Conservation (phyloP, 2,329 filamentous ascomycete genomes). For the Stromatinia cepivora region DNA sequence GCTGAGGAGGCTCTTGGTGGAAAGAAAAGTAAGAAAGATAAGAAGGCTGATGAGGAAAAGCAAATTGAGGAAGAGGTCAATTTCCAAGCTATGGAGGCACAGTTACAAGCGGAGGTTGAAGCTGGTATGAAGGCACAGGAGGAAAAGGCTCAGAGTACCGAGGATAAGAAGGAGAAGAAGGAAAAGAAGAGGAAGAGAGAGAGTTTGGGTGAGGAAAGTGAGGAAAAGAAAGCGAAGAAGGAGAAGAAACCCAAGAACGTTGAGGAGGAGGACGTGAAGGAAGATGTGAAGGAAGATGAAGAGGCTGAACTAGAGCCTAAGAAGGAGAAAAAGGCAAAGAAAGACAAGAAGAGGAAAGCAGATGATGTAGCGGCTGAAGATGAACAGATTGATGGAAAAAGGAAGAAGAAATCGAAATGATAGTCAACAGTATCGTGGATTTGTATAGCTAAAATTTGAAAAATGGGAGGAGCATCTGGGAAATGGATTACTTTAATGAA, state of each 20-base stretch:
- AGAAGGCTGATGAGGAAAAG: constrained; percentile 55
- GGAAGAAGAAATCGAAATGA: constrained; percentile 8
- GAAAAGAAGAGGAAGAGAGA: constrained; percentile 29
- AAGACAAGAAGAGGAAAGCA: constrained; percentile 16
- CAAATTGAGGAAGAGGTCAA: constrained; percentile 44
- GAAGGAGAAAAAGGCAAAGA: constrained; percentile 10
- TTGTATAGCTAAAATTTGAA: background rate
- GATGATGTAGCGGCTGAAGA: constrained; percentile 12
- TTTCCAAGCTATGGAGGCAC: constrained; percentile 31
- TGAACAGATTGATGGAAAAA: constrained; percentile 11
- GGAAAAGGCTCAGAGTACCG: constrained; percentile 23
- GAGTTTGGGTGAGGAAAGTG: constrained; percentile 14
- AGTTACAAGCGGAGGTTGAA: constrained; percentile 33
- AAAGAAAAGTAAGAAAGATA: constrained; percentile 59
- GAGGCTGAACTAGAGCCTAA: constrained; percentile 22
- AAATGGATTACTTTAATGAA: background rate
- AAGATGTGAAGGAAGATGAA: constrained; percentile 1
- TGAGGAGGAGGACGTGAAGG: constrained; percentile 8
- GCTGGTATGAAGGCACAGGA: constrained; percentile 28
- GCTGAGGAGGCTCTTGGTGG: background rate
- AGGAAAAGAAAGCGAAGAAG: constrained; percentile 25
- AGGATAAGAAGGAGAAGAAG: constrained; percentile 27
- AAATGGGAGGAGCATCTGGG: background rate
- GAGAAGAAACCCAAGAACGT: constrained; percentile 22
- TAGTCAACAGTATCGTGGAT: too few species aligned